Base-by-base conservation (phyloP, 2,329 filamentous ascomycete genomes). In the Trichoderma endophyticum region DNA sequence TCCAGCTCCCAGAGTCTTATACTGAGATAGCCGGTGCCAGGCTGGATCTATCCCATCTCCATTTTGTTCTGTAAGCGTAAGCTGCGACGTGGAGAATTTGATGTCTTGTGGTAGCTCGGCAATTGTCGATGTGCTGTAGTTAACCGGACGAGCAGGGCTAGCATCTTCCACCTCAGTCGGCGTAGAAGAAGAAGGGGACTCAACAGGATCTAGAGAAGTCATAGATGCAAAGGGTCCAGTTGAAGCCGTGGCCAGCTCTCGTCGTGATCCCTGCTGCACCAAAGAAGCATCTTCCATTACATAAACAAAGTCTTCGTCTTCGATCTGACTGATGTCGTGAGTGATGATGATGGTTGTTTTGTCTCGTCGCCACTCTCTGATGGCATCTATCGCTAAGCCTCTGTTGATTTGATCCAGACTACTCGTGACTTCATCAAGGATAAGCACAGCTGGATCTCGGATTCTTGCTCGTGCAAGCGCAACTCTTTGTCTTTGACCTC, bases 291-390 rank as follows among this genome's bases (percentile, higher is more conserved):
- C 82, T 36, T 95, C 91, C 78, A 98, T 83, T 12, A 97, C 87
- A 75, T 95, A 97, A 0, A 97, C 87, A 73, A 91, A 95, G 74
- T 98, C 94, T 0, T 90, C 80, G 0, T 89, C 82, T 5, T 83
- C 80, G 11, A 98, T 95, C 75, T 95, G 92, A 0, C 89, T 87
- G 36, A 96, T 87, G 74, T 98, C 94, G 77, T 98, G 95, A 0
- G 96, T 98, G 76, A 98, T 95, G 75, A 98, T 89, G 66, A 98
- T 93, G 0, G 95, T 98, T 0, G 95, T 98, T 79, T 93, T 96
- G 0, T 88, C 91, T 43, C 82, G 84, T 26, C 96, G 87, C 95
- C 94, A 98, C 24, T 86, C 78, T 8, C 93, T 87, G 67, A 98
- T 91, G 0, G 90, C 89, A 56, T 92, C 88, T 85, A 97, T 91